Evolutionary conservation across 352 stramenopile species (phyloP), one percentile per base, ranked within the genome.

Genomic region (Proteromonas lacertae): DNA sequence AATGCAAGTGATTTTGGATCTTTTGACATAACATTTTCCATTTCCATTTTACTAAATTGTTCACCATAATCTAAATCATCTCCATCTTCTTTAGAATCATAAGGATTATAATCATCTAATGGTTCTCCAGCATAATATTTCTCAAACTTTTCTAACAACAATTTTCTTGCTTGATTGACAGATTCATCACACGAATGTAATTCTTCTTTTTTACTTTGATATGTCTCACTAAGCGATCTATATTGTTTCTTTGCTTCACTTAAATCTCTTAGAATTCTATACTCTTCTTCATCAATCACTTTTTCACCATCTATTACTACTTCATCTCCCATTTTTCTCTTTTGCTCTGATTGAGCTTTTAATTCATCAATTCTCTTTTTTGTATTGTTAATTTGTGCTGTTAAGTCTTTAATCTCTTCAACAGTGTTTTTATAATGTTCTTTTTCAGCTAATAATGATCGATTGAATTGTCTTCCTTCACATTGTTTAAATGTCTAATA

Each of bases 231-330:
- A 6, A 35, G 7, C 13, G 13, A 12, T 6, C 19, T 19, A 24
- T 45, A 46, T 1, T 3, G 25, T 17, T 29, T 17, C 19, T 38
- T 38, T 17, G 16, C 19, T 26, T 38, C 32, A 10, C 28, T 38
- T 13, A 38, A 20, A 19, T 59, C 42, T 16, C 59, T 69, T 60
- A 78, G 72, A 10, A 80, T 40, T 8, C 72, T 46, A 35, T 79
- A 86, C 42, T 88, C 72, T 48, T 87, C 72, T 43, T 84, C 70
- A 36, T 84, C 71, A 16, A 88, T 64, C 21, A 84, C 53, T 34
- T 76, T 56, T 0, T 79, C 64, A 12, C 48, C 50, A 12, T 46
- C 44, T 31, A 28, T 32, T 18, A 19, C 39, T 36, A 50, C 50
- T 1, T 20, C n/a, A 36, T 35, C 12, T 31, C 16, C 14, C 35